Conservation (phyloP, 2,329 filamentous ascomycete species). For the Rosellinia necatrix region DNA sequence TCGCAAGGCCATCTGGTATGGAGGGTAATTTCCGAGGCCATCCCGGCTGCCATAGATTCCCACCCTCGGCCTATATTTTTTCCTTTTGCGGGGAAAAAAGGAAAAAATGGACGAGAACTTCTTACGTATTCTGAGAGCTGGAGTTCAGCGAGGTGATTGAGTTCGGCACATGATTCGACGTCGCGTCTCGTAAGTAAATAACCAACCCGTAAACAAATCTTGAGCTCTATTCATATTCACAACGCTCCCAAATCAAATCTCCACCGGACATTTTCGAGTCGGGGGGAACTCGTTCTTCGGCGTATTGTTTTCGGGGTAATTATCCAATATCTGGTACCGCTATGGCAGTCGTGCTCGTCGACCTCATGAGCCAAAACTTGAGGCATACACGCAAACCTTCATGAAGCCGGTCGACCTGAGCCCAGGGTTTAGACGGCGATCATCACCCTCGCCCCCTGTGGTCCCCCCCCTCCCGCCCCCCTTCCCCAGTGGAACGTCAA, state of each 20-base stretch:
- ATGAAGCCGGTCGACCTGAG: neutral
- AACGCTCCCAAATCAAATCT: too few relatives aligned
- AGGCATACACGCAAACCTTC: neutral
- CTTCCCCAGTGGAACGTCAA: slow-evolving; percentile 2
- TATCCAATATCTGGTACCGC: neutral
- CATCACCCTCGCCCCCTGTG: neutral
- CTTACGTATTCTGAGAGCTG: too few relatives aligned
- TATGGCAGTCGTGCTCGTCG: neutral
- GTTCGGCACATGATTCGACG: too few relatives aligned
- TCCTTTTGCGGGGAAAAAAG: neutral
- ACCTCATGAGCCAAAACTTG: neutral
- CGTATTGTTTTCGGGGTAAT: neutral
- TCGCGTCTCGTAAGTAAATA: too few relatives aligned
- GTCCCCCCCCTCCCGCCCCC: neutral
- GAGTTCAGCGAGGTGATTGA: too few relatives aligned
- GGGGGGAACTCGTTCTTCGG: too few relatives aligned
- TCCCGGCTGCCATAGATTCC: neutral
- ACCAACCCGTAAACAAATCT: too few relatives aligned
- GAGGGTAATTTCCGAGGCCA: slow-evolving; percentile 5
- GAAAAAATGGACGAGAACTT: neutral
- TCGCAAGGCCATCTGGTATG: neutral
- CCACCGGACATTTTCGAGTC: too few relatives aligned
- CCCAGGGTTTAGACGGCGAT: slow-evolving; percentile 1
- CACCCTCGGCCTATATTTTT: neutral
- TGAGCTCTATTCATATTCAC: too few relatives aligned